phyloP scores from a whole-genome alignment of 257 asterid species.

The Solanum etuberosum region DNA sequence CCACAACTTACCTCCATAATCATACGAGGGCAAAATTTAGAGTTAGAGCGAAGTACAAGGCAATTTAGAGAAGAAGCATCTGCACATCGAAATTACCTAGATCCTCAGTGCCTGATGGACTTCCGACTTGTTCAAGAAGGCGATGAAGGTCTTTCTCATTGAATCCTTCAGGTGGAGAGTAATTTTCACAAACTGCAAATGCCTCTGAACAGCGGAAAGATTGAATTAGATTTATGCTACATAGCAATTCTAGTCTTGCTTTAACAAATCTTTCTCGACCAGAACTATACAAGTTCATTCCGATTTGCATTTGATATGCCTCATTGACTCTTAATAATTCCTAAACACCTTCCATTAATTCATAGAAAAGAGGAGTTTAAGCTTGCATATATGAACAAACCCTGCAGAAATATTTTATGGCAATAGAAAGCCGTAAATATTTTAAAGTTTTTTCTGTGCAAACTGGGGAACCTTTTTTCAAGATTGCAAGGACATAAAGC shows the following conservation, averaged over 20 bases:
- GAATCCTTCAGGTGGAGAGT: slow-evolving; percentile 93
- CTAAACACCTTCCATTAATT: background rate
- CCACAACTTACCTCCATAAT: background rate
- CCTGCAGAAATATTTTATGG: background rate
- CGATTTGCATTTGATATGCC: background rate
- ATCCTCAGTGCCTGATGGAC: slow-evolving; percentile 88
- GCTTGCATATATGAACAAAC: background rate
- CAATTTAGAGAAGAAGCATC: background rate
- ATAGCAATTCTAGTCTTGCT: background rate
- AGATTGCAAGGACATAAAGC: background rate
- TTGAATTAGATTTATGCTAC: background rate
- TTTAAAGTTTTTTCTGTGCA: background rate
- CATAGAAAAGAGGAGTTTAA: background rate
- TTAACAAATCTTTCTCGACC: background rate
- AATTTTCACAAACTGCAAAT: slow-evolving; percentile 87
- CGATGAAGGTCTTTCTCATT: slow-evolving; percentile 74
- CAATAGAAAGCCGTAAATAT: background rate
- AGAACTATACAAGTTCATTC: background rate
- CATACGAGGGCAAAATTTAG: background rate
- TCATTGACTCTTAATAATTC: background rate
- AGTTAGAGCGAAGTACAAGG: background rate
- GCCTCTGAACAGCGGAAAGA: slow-evolving; percentile 50
- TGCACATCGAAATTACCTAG: slow-evolving; percentile 34
- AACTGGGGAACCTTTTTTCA: background rate
- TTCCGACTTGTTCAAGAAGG: slow-evolving; percentile 87